Conservation (phyloP, 352 stramenopile species). For the Pythium utonaiense region DNA sequence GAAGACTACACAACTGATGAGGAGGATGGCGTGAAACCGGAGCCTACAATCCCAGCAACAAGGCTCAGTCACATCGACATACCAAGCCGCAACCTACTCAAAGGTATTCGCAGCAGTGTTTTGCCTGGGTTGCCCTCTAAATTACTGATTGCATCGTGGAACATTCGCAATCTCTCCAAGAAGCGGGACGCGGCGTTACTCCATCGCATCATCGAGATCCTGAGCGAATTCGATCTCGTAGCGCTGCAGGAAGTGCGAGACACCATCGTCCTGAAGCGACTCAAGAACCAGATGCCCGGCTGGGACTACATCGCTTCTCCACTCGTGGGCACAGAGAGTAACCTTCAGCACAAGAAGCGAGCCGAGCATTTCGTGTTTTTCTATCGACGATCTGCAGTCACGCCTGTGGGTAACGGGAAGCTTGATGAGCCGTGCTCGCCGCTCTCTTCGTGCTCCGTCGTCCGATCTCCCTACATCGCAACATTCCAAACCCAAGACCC, state of each 20-base stretch:
- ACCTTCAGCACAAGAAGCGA: slow-evolving; percentile 23
- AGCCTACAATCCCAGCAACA: not conserved
- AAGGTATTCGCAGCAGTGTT: slow-evolving; percentile 33
- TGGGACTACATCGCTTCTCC: slow-evolving; percentile 59
- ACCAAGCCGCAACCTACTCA: slow-evolving; percentile 34
- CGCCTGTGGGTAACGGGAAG: not conserved
- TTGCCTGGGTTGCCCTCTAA: slow-evolving; percentile 17
- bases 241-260: slow-evolving; percentile 67
- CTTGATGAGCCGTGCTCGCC: not conserved
- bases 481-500: slow-evolving; percentile 28
- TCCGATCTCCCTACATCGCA: slow-evolving; percentile 41
- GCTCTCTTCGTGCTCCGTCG: slow-evolving; percentile 17
- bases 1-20: not conserved
- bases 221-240: slow-evolving; percentile 65
- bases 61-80: not conserved
- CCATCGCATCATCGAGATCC: slow-evolving; percentile 41
- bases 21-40: not conserved
- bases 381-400: slow-evolving; percentile 35
- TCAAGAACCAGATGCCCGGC: slow-evolving; percentile 51
- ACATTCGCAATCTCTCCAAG: slow-evolving; percentile 69
- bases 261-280: slow-evolving; percentile 48
- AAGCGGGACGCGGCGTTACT: slow-evolving; percentile 35
- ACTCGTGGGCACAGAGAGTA: slow-evolving; percentile 26
- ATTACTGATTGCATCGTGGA: slow-evolving; percentile 63
- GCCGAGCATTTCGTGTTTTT: slow-evolving; percentile 55